A percentile compares a stretch with the other conserved stretches of the same genome.
Evolutionary conservation across 352 stramenopile species (phyloP).

Genomic region (Hyaloperonospora brassicae): DNA sequence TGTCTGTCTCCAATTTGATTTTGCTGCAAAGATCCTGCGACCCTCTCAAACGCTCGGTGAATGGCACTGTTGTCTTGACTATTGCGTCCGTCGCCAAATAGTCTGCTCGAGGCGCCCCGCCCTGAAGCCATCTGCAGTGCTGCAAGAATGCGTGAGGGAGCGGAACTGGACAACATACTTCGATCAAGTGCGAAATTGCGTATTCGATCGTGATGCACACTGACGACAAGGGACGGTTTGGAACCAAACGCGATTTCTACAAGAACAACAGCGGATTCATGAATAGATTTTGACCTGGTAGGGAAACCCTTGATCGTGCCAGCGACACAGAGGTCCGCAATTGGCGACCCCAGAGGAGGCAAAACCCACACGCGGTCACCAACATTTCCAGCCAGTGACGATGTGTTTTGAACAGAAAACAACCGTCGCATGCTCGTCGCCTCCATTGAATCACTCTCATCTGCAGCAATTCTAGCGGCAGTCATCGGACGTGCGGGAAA

Average conservation of each 20-base stretch:
- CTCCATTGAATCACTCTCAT: conserved; percentile 44
- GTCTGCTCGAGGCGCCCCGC: conserved; percentile 18
- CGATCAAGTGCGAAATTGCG: conserved; percentile 42
- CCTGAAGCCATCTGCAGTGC: conserved; percentile 42
- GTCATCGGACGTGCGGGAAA: conserved; percentile 31
- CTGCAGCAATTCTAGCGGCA: conserved; percentile 9
- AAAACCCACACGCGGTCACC: conserved; percentile 63
- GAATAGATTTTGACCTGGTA: conserved; percentile 41
- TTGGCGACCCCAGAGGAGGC: conserved; percentile 19
- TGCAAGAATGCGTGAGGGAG: conserved; percentile 47
- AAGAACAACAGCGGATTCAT: conserved; percentile 34
- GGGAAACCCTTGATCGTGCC: conserved; percentile 61
- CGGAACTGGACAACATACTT: conserved; percentile 13
- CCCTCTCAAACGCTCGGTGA: conserved; percentile 39
- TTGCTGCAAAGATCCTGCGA: conserved; percentile 31
- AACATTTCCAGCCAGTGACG: conserved; percentile 37
- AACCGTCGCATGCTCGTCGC: conserved; percentile 66
- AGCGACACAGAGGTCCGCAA: conserved; percentile 40
- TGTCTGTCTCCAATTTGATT: conserved; percentile 12
- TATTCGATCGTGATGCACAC: conserved; percentile 53
- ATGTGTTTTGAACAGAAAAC: conserved; percentile 58
- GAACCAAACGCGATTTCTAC: conserved; percentile 50
- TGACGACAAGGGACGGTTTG: conserved; percentile 30
- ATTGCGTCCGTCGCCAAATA: conserved; percentile 16
- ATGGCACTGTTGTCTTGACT: conserved; percentile 21